Evolutionary conservation across 2,329 filamentous ascomycete genomes (phyloP), one percentile per base, ranked within the genome.

Genomic region (Colletotrichum orbiculare): DNA sequence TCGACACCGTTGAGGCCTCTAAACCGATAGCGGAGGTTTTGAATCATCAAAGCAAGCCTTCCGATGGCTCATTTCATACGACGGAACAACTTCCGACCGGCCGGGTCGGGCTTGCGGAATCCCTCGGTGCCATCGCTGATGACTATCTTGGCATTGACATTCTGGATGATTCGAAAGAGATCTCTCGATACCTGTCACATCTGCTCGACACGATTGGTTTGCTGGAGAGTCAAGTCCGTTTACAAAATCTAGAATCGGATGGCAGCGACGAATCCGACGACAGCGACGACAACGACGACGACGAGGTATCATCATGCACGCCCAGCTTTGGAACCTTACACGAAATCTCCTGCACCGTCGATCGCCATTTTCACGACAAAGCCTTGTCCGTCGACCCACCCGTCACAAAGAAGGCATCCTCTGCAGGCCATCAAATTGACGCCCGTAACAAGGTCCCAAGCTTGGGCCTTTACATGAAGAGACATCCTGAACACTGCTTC

Each of bases 171-270:
- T 15, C 15, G 6, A n/a, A n/a, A 10, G 45, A 58, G 5, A 17
- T 50, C 4, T 58, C 38, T 2, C 15, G 6, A 7, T 58, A 49
- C 37, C 15, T 50, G 12, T 49, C 45, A 11, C 50, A 58, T 8
- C 55, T 58, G 12, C 45, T 58, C 10, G 55, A 58, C 47, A 58
- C 55, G 3, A 50, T 58, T 7, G 11, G 50, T 6, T 13, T 58
- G 17, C 6, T 58, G 11, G 17, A 58, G 46, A 58, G 17, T 8
- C 55, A 58, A 12, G 9, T 35, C 17, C 15, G 17, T 4, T 49
- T 8, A 9, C 12, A 48, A 13, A 43, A 43, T n/a, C 3, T n/a
- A 2, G 41, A n/a, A 2, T 12, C 2, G 2, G 11, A 52, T 37
- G 17, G 11, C 5, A 17, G n/a, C 6, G n/a, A 52, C 35, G 47